Evolutionary conservation across 2,329 filamentous ascomycete species (phyloP), one percentile per base, ranked within the genome.

Genomic region (Colletotrichum sojae): DNA sequence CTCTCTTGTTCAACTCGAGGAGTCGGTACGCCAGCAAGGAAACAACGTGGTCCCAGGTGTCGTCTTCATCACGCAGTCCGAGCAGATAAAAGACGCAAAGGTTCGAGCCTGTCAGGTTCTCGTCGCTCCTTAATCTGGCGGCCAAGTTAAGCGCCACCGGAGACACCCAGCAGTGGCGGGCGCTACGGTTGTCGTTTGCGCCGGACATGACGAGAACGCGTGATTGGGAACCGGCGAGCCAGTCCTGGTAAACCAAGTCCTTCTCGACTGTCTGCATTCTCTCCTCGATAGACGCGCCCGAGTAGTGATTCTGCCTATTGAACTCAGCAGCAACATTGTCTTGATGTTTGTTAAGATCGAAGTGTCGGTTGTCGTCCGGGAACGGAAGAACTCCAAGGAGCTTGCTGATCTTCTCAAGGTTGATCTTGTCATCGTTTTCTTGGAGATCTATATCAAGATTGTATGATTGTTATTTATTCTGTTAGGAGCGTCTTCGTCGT

Each of bases 141-240:
- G 36, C 25, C 3, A 54, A 16, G n/a, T 54, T 36, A 3, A 54
- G 25, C n/a, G 52, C 52, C 13, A 54, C n/a, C 10, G n/a, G 52
- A 39, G 52, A 54, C 18, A 54, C 52, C 52, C 52, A 54, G 25
- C 52, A 54, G 25, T 54, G n/a, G 15, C 52, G 10, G n/a, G 52
- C 52, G 25, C n/a, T 54, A 3, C 3, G 25, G 9, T 54, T 18
- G 10, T 54, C 15, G n/a, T 54, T 54, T 5, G n/a, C 52, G 36
- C 52, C 25, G 8, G 52, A 54, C 1, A 54, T 36, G 9, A 54
- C 52, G 25, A 54, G 12, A 25, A 36, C 25, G 16, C 52, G 52
- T n/a, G n/a, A 54, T 13, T 36, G 8, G 25, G 52, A n/a, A 36
- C 16, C 20, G n/a, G 18, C 52, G 4, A 54, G 25, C 52, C 25